Evolutionary conservation across 352 stramenopile species (phyloP), one percentile per base, ranked within the genome.

Genomic region (Globisporangium alternatum): DNA sequence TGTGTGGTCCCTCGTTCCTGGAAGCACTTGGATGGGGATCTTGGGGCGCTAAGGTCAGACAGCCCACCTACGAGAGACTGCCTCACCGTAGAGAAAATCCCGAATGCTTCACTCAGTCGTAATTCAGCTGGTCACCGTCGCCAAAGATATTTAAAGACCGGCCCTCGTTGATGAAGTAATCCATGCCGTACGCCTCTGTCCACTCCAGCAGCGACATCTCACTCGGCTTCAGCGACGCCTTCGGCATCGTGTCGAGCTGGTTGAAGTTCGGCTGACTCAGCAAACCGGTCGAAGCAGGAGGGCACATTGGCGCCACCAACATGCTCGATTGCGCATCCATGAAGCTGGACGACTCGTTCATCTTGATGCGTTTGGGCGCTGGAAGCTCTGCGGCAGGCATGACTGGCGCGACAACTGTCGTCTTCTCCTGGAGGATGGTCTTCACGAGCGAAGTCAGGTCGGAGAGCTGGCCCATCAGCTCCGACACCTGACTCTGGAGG

Each of bases 131-230:
- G 13, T 79, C 69, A 22, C 86, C 81, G 41, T 89, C 84, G 1
- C 68, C 64, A 33, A 91, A 93, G 31, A 93, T 69, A 30, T 81
- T 82, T 25, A 89, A 65, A 1, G 70, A 67, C 1, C 81, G 75
- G 0, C 73, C 71, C 51, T 93, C 81, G 70, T 86, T 90, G 19
- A 89, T 69, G n/a, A 91, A 75, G 60, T 81, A 91, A 67, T 91
- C 84, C 76, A 93, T 91, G 56, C 81, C 81, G 56, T 89, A 90
- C 3, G 77, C 76, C 60, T 93, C 83, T 2, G 84, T 90, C 80
- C 84, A 93, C 70, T 93, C 84, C 61, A 93, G 74, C 2, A 93
- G 62, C 22, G 81, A 81, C 70, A 90, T 86, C 33, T 92, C 80
- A 56, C 69, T 76, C 37, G 81, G 78, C 62, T 78, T 86, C 53